Evolutionary conservation across 73 alveolate genomes (phyloP).

Genomic region (Paramecium pentaurelia): DNA sequence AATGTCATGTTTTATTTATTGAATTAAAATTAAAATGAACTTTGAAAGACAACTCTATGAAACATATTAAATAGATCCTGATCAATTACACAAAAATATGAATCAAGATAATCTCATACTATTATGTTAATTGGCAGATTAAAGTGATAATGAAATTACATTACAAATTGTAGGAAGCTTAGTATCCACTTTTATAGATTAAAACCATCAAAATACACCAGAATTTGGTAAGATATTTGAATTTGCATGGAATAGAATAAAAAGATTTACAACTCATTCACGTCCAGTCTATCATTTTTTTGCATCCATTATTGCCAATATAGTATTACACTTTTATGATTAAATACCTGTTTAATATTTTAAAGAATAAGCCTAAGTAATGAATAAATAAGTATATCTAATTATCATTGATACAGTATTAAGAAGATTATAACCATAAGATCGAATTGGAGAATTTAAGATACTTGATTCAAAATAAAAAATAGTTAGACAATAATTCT

Average conservation of each 20-base stretch:
- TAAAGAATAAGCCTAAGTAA: neutral
- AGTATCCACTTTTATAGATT: neutral
- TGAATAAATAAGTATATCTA: neutral
- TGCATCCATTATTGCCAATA: neutral
- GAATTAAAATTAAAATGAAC: neutral
- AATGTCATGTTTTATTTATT: neutral
- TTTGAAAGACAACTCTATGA: neutral
- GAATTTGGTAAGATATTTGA: neutral
- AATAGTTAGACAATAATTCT: neutral
- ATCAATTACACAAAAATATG: constrained; percentile 3
- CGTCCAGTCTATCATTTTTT: neutral
- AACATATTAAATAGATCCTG: neutral
- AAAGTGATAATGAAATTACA: neutral
- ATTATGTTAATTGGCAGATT: neutral
- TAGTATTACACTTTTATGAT: neutral
- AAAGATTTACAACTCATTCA: neutral
- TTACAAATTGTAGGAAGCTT: neutral
- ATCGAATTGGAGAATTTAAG: neutral
- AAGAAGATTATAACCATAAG: neutral
- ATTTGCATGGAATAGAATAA: constrained; percentile 13
- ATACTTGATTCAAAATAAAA: neutral
- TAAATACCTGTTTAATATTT: neutral
- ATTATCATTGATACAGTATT: neutral
- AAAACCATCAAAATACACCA: neutral
- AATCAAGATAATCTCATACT: neutral